A percentile compares a stretch with the other conserved stretches of the same genome.
Evolutionary conservation across 139 green algal genomes (phyloP).

Genomic region (Coelastrella sp.): DNA sequence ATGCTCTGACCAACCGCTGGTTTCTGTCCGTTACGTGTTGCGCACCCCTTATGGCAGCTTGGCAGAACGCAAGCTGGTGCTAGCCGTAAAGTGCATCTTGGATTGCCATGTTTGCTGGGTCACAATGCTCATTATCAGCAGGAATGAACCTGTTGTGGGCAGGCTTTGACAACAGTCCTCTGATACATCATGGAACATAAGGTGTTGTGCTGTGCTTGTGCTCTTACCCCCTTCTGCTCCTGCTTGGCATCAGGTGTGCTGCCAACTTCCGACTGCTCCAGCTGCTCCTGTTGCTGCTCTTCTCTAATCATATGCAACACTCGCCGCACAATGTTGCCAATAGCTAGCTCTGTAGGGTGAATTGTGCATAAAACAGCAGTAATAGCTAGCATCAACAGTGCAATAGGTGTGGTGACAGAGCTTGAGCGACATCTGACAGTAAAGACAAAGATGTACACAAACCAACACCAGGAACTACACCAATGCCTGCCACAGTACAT

Average conservation of each 20-base stretch:
- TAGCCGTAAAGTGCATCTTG: no score
- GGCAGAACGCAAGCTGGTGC: no score
- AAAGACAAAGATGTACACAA: no score
- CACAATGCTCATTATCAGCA: no score
- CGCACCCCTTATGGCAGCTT: no score
- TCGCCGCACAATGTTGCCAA: constrained; percentile 94
- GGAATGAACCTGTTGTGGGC: not conserved
- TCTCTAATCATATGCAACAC: constrained; percentile 96
- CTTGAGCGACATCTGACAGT: no score
- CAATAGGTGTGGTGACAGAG: not conserved
- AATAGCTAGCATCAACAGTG: not conserved
- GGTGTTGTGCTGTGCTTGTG: not conserved
- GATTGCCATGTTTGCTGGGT: no score
- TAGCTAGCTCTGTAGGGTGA: constrained; percentile 83
- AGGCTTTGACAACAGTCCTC: not conserved
- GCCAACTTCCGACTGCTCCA: constrained; percentile 43
- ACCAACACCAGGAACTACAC: no score
- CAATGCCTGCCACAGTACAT: no score
- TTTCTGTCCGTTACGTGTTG: no score
- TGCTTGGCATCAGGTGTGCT: not conserved
- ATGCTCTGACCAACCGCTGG: no score
- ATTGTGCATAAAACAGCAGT: not conserved
- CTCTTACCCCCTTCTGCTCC: not conserved
- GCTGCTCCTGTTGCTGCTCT: constrained; percentile 76
- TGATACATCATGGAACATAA: not conserved